These are phyloP conservation scores for Globisporangium mamillatum DNA, from an alignment of 352 stramenopile genomes.

Conservation along the genomic window DNA sequence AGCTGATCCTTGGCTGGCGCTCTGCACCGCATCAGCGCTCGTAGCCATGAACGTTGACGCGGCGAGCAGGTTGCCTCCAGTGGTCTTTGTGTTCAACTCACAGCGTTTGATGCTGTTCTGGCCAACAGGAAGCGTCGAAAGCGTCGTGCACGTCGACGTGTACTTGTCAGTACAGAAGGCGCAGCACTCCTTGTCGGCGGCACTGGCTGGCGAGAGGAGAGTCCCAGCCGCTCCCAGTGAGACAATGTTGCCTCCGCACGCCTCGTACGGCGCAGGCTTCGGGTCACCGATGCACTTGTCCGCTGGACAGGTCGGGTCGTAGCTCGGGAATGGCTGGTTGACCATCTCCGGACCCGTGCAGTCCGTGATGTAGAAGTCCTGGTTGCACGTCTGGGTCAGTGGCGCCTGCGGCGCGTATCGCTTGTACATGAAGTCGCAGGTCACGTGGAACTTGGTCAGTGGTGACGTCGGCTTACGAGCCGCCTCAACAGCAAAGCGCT, in stretches of 20 bases:
- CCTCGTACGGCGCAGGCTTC: conserved; percentile 36
- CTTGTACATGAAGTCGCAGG: conserved; percentile 57
- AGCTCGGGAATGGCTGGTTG: neutral
- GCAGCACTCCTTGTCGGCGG: conserved; percentile 29
- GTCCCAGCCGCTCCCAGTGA: neutral
- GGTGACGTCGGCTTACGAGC: conserved; percentile 27
- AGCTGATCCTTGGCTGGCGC: neutral
- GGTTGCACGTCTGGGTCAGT: conserved; percentile 32
- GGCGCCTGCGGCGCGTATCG: conserved; percentile 17
- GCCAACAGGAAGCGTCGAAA: too few relatives aligned
- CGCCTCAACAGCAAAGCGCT: conserved; percentile 50
- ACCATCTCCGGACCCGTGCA: conserved; percentile 54
- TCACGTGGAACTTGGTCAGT: conserved; percentile 44
- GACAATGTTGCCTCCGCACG: conserved; percentile 49
- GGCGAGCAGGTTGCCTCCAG: too few relatives aligned
- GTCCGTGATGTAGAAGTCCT: conserved; percentile 57
- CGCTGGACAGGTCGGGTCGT: neutral
- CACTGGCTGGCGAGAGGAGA: too few relatives aligned
- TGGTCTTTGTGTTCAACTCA: too few relatives aligned
- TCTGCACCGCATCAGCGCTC: neutral
- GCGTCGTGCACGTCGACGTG: neutral
- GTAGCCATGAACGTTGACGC: conserved; percentile 24
- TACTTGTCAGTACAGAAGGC: conserved; percentile 28
- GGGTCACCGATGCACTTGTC: conserved; percentile 22
- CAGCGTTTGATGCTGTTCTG: too few relatives aligned